Base-by-base conservation (phyloP, 2,329 filamentous ascomycete species). In the Ustilaginoidea virens region DNA sequence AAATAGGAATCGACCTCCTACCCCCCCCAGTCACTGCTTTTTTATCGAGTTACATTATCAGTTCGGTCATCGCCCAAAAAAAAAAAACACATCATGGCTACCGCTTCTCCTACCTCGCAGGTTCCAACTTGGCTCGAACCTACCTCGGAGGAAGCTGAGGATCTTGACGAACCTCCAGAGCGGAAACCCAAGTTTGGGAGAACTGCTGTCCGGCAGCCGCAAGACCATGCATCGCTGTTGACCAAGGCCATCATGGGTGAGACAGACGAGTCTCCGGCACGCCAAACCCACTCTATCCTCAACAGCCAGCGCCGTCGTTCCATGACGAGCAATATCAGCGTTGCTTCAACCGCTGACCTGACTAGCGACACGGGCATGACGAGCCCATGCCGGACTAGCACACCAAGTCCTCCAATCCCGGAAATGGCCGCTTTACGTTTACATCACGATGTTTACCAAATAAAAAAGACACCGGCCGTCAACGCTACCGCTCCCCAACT, bases 361-460 rank as follows among this genome's bases (percentile, higher is more conserved):
- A 94, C 85, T n/a, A 94, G 86, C 53, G 90, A 94, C 45, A 90
- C 81, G 33, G 86, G 82, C 34, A 59, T 92, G 34, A 92, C 86
- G 12, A 94, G 83, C 44, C 85, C 87, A 23, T 79, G 82, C n/a
- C 67, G 83, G 32, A 81, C 82, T 20, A 83, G 73, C 49, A 87
- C 83, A 0, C 83, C 86, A 1, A 96, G 87, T 46, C 87, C 90
- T 12, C 83, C 83, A n/a, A 62, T 77, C 3, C 73, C 74, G 4
- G 64, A 74, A 12, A 60, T 69, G 29, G 55, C 59, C 13, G 60
- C 64, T 31, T 47, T 56, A 6, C 56, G 52, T 16, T 38, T 66
- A 19, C 47, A 55, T 23, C 35, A 52, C 34, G 45, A 50, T 29
- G 33, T 37, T 14, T 23, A 34, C 12, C 43, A 48, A 7, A 28